phyloP scores from a whole-genome alignment of 768 basidiomycete species.

The Suillus bovinus region DNA sequence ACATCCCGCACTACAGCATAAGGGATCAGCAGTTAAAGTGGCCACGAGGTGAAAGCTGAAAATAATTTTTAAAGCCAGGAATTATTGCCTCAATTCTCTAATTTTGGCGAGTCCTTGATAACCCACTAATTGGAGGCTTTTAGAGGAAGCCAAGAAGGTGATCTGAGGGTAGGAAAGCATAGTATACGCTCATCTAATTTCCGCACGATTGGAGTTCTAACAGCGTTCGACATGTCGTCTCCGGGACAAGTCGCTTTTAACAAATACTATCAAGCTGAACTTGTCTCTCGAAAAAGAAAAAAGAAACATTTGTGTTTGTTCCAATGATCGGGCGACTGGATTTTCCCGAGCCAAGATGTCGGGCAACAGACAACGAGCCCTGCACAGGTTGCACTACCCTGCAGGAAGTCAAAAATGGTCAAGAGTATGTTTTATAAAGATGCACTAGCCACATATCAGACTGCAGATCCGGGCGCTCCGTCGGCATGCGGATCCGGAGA shows the following conservation, averaged over 20 bases:
- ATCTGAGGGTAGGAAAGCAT: constrained; percentile 2
- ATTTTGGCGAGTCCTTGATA: background rate
- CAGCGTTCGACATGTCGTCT: background rate
- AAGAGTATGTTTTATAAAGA: background rate
- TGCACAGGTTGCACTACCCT: too few species aligned
- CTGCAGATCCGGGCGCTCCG: background rate
- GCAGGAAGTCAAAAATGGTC: background rate
- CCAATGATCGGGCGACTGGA: background rate
- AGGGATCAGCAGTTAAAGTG: background rate
- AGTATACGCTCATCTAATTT: too few species aligned
- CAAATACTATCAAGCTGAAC: background rate
- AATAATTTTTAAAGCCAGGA: background rate
- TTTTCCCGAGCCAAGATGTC: background rate
- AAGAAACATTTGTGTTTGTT: too few species aligned
- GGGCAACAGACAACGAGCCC: background rate
- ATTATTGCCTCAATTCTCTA: background rate
- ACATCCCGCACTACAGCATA: background rate
- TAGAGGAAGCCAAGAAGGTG: background rate
- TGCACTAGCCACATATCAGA: background rate
- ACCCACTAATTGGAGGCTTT: background rate
- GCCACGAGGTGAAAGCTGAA: background rate
- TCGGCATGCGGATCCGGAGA: background rate
- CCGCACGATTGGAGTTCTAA: background rate
- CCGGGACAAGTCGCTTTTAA: background rate
- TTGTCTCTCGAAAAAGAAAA: too few species aligned